A percentile compares a stretch with the other conserved stretches of the same genome.
Evolutionary conservation across 108 stramenopile genomes (phyloP).

Genomic region (Nitzschia palea): DNA sequence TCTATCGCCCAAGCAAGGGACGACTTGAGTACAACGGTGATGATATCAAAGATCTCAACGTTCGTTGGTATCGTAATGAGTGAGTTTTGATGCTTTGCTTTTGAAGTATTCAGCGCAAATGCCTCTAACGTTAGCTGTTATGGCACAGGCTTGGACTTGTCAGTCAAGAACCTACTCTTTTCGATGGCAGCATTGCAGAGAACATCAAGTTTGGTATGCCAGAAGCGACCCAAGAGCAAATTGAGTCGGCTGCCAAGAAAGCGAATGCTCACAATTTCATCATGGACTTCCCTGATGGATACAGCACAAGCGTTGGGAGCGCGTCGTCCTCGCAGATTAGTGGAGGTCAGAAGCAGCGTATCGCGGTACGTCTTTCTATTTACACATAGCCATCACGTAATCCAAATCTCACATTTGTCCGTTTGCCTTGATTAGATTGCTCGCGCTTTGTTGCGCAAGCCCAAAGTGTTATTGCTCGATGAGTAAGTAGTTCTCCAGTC

Average conservation of each 20-base stretch:
- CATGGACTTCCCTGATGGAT: slow-evolving; percentile 55
- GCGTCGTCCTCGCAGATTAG: slow-evolving; percentile 31
- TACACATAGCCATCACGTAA: no score
- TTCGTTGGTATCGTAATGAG: slow-evolving; percentile 63
- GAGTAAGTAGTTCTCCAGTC: slow-evolving; percentile 14
- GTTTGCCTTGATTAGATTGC: slow-evolving; percentile 87
- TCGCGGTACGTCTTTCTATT: slow-evolving; percentile 37
- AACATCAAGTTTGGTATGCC: slow-evolving; percentile 84
- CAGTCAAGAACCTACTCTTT: slow-evolving; percentile 75
- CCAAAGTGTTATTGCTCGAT: slow-evolving; percentile 46
- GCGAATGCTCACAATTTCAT: slow-evolving; percentile 86
- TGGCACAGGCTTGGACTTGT: slow-evolving; percentile 56
- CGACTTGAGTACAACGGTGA: slow-evolving; percentile 65
- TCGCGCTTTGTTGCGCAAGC: slow-evolving; percentile 57
- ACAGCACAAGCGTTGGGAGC: slow-evolving; percentile 46
- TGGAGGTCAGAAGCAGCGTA: slow-evolving; percentile 75
- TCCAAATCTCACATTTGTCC: slow-evolving; percentile 26
- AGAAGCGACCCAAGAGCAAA: slow-evolving; percentile 41
- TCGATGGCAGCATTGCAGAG: slow-evolving; percentile 72
- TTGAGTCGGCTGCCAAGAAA: slow-evolving; percentile 70
- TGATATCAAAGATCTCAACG: slow-evolving; percentile 66
- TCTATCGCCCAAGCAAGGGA: slow-evolving; percentile 75
- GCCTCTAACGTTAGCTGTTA: no score
- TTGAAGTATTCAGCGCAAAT: not conserved
- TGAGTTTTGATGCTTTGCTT: slow-evolving; percentile 2